A percentile compares a stretch with the other conserved stretches of the same genome.
phyloP scores from a whole-genome alignment of 129 eudicot genomes.

The Tagetes patula region DNA sequence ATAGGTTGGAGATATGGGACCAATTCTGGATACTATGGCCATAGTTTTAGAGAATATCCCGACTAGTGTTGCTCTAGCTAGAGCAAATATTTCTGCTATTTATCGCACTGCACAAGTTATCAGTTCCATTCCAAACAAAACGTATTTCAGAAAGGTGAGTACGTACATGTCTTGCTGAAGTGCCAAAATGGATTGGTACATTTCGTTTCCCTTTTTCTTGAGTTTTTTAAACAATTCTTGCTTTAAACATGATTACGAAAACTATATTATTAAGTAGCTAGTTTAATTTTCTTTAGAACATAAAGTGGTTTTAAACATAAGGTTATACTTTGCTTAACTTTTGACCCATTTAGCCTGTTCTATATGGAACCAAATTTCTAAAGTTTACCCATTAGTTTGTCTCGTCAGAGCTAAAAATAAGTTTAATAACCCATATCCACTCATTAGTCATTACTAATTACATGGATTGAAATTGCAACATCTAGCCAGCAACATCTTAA shows the following conservation, averaged over 20 bases:
- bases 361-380: neutral
- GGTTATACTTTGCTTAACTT: conserved; percentile 1
- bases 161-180: conserved; percentile 13
- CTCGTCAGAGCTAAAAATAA: neutral
- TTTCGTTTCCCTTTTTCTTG: neutral
- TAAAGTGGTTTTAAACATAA: neutral
- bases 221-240: neutral
- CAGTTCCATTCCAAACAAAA: conserved; percentile 59
- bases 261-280: neutral
- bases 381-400: neutral
- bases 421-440: neutral
- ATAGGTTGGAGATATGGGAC: conserved; percentile 88
- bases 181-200: neutral
- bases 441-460: conserved; percentile 3
- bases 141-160: conserved; percentile 62
- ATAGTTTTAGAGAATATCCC: conserved; percentile 72
- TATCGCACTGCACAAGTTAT: conserved; percentile 62
- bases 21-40: conserved; percentile 80
- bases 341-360: neutral
- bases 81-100: conserved; percentile 58
- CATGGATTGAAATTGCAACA: neutral
- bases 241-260: neutral
- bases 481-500: neutral
- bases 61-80: conserved; percentile 46
- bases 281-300: neutral